A percentile compares a stretch with the other conserved stretches of the same genome.
Conservation (phyloP, 495 filamentous ascomycete genomes). For the Aspergillus ellipticus region DNA sequence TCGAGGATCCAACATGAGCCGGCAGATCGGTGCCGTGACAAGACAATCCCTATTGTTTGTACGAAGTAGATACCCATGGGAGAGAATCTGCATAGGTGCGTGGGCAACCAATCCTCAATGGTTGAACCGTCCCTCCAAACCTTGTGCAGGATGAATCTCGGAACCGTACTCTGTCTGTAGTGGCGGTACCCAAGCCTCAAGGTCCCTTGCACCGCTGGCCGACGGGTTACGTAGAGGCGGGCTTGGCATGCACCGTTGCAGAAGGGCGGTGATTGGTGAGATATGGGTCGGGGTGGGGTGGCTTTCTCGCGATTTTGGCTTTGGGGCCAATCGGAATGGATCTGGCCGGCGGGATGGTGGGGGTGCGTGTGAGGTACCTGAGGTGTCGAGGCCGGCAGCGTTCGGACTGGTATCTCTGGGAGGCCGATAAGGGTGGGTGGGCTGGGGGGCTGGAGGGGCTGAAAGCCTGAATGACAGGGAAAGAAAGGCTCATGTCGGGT, state of each 20-base stretch:
- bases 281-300: constrained; percentile 8
- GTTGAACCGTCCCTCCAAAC: background rate
- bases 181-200: background rate
- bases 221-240: background rate
- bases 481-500: too few relatives aligned
- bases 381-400: background rate
- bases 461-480: too few relatives aligned
- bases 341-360: background rate
- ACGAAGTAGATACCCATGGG: background rate
- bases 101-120: too few relatives aligned
- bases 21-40: background rate
- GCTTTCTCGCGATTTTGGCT: constrained; percentile 6
- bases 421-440: background rate
- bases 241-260: too few relatives aligned
- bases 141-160: background rate
- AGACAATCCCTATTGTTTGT: background rate
- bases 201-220: background rate
- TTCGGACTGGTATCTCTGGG: background rate
- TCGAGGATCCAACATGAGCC: background rate
- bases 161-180: background rate
- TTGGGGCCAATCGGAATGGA: background rate
- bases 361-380: background rate
- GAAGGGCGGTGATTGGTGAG: constrained; percentile 3
- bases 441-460: background rate
- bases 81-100: background rate